These are phyloP conservation scores for Ascoidea asiatica DNA, from an alignment of 805 yeast species.

Conservation along the genomic window DNA sequence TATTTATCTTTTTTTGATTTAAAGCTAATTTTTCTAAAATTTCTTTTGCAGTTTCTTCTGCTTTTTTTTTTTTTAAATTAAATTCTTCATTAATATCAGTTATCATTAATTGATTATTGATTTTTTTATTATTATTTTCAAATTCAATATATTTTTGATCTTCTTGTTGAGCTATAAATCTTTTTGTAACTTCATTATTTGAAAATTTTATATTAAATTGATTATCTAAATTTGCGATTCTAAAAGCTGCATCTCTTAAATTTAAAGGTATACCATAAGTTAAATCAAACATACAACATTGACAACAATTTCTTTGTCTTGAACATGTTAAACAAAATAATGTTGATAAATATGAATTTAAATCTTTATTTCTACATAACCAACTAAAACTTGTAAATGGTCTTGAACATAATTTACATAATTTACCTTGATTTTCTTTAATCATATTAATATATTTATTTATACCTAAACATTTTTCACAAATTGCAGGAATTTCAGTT, in stretches of 20 bases:
- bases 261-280: conserved; percentile 70
- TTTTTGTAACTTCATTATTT: conserved; percentile 37
- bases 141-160: conserved; percentile 15
- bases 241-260: conserved; percentile 67
- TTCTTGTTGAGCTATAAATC: conserved; percentile 41
- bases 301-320: conserved; percentile 70
- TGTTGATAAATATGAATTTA: conserved; percentile 40
- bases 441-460: conserved; percentile 58
- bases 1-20: conserved; percentile 13
- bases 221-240: conserved; percentile 44
- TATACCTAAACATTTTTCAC: conserved; percentile 59
- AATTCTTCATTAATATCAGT: conserved; percentile 19
- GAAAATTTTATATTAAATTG: conserved; percentile 25
- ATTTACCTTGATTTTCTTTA: conserved; percentile 57
- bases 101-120: not conserved
- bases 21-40: conserved; percentile 37
- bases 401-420: conserved; percentile 75
- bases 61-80: conserved; percentile 19
- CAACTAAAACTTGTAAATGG: conserved; percentile 76
- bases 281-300: conserved; percentile 73
- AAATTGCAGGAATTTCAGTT: conserved; percentile 44
- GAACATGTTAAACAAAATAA: conserved; percentile 73
- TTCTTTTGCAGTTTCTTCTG: conserved; percentile 30
- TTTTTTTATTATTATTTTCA: conserved; percentile 13
- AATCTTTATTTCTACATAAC: conserved; percentile 27